Evolutionary conservation across 805 yeast species (phyloP).

Genomic region (Metschnikowia similis): DNA sequence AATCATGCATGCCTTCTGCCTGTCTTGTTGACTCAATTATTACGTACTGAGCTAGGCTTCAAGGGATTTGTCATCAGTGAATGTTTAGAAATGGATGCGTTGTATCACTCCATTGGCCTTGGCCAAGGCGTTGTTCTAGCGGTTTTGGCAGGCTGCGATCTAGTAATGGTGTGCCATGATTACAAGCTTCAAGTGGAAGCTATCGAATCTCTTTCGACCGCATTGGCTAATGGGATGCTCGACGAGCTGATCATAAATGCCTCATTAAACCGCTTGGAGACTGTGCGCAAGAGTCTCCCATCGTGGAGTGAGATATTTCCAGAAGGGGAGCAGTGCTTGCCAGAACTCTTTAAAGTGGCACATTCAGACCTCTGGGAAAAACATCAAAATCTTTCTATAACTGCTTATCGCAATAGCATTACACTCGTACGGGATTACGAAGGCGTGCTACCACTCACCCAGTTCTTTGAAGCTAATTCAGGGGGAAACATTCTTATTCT

Average conservation of each 20-base stretch:
- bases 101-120: slow-evolving; percentile 58
- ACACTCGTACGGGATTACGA: slow-evolving; percentile 53
- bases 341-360: slow-evolving; percentile 23
- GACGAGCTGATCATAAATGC: slow-evolving; percentile 40
- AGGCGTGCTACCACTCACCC: slow-evolving; percentile 45
- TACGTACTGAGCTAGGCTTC: slow-evolving; percentile 48
- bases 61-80: slow-evolving; percentile 57
- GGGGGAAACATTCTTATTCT: slow-evolving; percentile 30
- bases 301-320: slow-evolving; percentile 45
- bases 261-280: slow-evolving; percentile 41
- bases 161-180: slow-evolving; percentile 60
- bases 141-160: slow-evolving; percentile 60
- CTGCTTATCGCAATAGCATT: slow-evolving; percentile 48
- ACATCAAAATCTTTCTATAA: slow-evolving; percentile 41
- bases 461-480: slow-evolving; percentile 28
- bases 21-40: slow-evolving; percentile 44
- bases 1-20: slow-evolving; percentile 62
- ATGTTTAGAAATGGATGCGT: slow-evolving; percentile 60
- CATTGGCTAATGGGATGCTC: slow-evolving; percentile 36
- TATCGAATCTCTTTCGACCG: slow-evolving; percentile 37
- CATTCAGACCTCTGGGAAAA: slow-evolving; percentile 33
- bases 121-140: slow-evolving; percentile 65
- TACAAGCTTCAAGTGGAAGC: slow-evolving; percentile 53
- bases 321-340: slow-evolving; percentile 22
- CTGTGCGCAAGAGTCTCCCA: slow-evolving; percentile 38